Evolutionary conservation across 352 stramenopile genomes (phyloP), one percentile per base, ranked within the genome.

Genomic region (Phytophthora cactorum): DNA sequence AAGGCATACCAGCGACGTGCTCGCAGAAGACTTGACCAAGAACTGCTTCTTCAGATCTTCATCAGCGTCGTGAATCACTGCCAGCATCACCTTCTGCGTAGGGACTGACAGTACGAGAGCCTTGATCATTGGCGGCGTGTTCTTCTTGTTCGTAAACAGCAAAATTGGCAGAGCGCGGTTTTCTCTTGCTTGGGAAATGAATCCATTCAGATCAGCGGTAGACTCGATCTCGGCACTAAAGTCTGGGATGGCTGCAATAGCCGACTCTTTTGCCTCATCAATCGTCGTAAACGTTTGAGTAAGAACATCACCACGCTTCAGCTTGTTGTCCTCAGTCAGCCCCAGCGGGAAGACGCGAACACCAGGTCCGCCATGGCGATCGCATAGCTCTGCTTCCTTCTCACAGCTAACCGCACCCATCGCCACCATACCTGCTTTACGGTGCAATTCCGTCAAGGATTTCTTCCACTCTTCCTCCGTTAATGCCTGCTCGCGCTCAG

Each of bases 21-120:
- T 75, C 4, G 68, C 66, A 41, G 70, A 73, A 15, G 77, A 28
- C 9, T 72, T 57, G 25, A 91, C 59, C 5, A 79, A 51, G 47
- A 93, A 95, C 56, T 92, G 83, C 22, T 77, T 73, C 46, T 90
- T 91, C 25, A 90, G 54, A 32, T 91, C 72, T 28, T 75, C 59
- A 29, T 86, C 78, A 9, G 80, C 76, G 43, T 92, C 71, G 28
- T 66, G 78, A 28, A 93, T 73, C 14, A 91, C 65, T 17, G 74
- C 86, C 3, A 92, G 61, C 22, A 64, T 71, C 9, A 92, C 34
- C 10, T 88, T 83, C 41, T 87, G 75, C 0, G 69, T 78, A 7
- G 81, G 81, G 28, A 92, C 78, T 10, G 86, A 89, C 31, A 93
- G 65, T 4, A 85, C 53, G 0, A 95, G 49, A 1, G 84, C 79